Percentiles rank a stretch among this genome's conserved stretches.
Evolutionary conservation across 2,329 filamentous ascomycete genomes (phyloP).

Genomic region (Colletotrichum viniferum): DNA sequence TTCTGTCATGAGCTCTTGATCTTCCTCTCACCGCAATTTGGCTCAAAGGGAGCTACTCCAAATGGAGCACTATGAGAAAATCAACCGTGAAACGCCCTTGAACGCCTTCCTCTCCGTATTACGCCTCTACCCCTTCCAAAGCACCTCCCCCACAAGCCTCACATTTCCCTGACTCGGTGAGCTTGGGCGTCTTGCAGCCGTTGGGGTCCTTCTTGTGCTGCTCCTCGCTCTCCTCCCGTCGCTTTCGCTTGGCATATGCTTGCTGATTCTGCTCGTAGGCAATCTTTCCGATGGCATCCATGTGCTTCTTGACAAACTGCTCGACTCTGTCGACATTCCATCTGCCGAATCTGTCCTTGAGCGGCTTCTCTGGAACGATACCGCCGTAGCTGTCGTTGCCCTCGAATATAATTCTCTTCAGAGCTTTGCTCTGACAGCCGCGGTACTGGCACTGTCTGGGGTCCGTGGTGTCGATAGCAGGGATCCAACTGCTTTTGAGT

Average conservation of each 20-base stretch:
- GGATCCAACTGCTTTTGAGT: slow-evolving; percentile 23
- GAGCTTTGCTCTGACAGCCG: slow-evolving; percentile 39
- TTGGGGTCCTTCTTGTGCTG: not conserved
- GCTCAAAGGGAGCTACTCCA: rapidly evolving
- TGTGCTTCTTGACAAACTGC: not conserved
- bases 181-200: not conserved
- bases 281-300: not conserved
- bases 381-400: slow-evolving; percentile 42
- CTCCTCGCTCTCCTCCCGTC: not conserved
- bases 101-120: not conserved
- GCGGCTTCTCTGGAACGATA: slow-evolving; percentile 23
- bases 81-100: not conserved
- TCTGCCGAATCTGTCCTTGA: not conserved
- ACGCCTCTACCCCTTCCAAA: not conserved
- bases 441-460: slow-evolving; percentile 30
- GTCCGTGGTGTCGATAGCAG: not conserved
- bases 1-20: not conserved
- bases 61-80: not conserved
- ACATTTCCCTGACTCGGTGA: not conserved
- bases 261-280: not conserved
- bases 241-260: not conserved
- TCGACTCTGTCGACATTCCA: not conserved
- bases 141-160: not conserved
- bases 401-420: slow-evolving; percentile 56
- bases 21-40: not conserved